phyloP scores from a whole-genome alignment of 2,329 filamentous ascomycete genomes.

The Cladophialophora chaetospira region DNA sequence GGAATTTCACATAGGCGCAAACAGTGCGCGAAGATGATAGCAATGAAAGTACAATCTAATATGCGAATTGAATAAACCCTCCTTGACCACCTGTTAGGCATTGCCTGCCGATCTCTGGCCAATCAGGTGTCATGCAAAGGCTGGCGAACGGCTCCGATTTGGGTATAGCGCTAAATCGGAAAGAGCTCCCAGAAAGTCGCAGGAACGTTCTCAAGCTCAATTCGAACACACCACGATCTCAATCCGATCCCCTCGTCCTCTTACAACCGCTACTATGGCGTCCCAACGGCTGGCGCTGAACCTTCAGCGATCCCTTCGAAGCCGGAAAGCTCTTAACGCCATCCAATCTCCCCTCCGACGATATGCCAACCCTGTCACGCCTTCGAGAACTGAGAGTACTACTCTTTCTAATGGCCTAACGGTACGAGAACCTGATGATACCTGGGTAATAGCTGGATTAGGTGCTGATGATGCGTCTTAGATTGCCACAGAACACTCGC shows the following conservation, averaged over 20 bases:
- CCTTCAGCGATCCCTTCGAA: constrained; percentile 86
- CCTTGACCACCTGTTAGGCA: no score
- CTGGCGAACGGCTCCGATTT: constrained; percentile 8
- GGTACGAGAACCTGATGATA: constrained; percentile 53
- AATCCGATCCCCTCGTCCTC: constrained; percentile 9
- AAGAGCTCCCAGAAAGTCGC: constrained; percentile 12
- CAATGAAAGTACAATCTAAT: background rate
- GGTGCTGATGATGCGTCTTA: constrained; percentile 45
- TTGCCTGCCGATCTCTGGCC: no score
- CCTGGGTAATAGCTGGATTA: background rate
- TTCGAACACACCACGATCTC: constrained; percentile 9
- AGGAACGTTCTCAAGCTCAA: constrained; percentile 21
- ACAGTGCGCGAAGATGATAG: background rate
- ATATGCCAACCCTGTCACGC: constrained; percentile 82
- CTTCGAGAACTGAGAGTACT: constrained; percentile 87
- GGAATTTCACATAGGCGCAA: constrained; percentile 26
- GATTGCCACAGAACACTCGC: constrained; percentile 98
- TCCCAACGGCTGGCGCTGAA: constrained; percentile 96
- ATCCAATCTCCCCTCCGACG: constrained; percentile 77
- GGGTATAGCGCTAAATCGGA: constrained; percentile 19
- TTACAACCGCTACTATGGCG: constrained; percentile 64
- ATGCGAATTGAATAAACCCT: background rate
- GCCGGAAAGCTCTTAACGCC: constrained; percentile 78
- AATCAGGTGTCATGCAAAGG: constrained; percentile 23
- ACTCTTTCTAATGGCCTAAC: constrained; percentile 98